Evolutionary conservation across 805 yeast species (phyloP).

Genomic region (Wickerhamiella hasegawae): DNA sequence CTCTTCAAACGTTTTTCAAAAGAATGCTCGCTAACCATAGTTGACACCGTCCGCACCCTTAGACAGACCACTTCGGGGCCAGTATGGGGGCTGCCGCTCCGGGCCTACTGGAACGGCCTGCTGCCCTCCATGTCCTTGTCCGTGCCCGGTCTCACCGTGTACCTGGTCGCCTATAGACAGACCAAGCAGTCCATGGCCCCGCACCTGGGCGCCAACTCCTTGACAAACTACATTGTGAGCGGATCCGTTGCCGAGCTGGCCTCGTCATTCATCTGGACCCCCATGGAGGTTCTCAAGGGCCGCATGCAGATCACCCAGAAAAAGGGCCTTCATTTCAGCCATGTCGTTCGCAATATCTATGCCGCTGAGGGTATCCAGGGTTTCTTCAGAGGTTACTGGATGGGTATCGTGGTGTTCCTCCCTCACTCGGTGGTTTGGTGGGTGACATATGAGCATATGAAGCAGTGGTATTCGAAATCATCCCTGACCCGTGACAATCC

Average conservation of each 20-base stretch:
- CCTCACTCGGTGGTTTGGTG: constrained; percentile 30
- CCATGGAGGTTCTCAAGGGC: constrained; percentile 31
- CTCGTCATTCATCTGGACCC: constrained; percentile 27
- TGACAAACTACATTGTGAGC: constrained; percentile 22
- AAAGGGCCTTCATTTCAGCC: constrained; percentile 5
- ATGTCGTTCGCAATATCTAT: constrained; percentile 25
- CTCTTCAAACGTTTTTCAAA: neutral
- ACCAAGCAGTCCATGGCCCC: constrained; percentile 24
- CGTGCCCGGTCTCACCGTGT: constrained; percentile 28
- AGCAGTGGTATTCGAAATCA: constrained; percentile 1
- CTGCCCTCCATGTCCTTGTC: constrained; percentile 24
- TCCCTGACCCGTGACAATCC: no score
- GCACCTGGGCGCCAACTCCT: constrained; percentile 20
- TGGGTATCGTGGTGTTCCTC: constrained; percentile 28
- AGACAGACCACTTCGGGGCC: constrained; percentile 26
- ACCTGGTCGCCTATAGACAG: constrained; percentile 26
- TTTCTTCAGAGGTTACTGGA: constrained; percentile 55
- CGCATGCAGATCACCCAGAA: constrained; percentile 24
- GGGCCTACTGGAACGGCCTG: constrained; percentile 27
- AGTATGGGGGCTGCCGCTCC: constrained; percentile 23
- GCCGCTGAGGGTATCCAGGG: constrained; percentile 59
- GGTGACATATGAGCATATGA: constrained; percentile 21
- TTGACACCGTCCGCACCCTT: constrained; percentile 28
- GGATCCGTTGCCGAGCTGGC: constrained; percentile 27
- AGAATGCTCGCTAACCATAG: constrained; percentile 8